Evolutionary conservation across 306 rosid species (phyloP), one percentile per base, ranked within the genome.

Genomic region (Cicer chorassanicum): DNA sequence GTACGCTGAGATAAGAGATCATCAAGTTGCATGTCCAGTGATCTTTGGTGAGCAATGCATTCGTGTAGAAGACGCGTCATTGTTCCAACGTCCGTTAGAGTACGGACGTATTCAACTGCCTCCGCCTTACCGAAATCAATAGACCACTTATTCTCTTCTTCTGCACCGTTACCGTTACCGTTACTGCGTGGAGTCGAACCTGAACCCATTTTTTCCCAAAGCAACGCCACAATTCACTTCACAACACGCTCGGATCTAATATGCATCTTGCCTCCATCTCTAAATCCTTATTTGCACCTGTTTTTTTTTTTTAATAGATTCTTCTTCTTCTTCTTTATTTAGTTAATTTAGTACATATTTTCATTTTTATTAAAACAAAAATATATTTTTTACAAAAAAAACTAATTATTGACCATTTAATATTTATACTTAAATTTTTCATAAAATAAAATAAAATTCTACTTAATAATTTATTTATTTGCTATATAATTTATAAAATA

Each of bases 1-100:
- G 88, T 56, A 54, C 91, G 97, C 46, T 87, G 98, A 4, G 94
- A 87, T 46, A 93, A 85, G 75, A 93, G 89, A 44, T 50, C 68
- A 61, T 93, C 97, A 6, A 89, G 96, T 40, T 89, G 85, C 24
- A 82, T 77, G 68, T 93, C 97, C 16, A 84, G 71, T 1, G 85
- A 76, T 36, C 87, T 48, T 61, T 84, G 87, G 46, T 84, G 79
- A 6, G 87, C 87, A 13, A 81, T 84, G 76, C 87, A 84, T 19
- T 84, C 85, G 21, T 81, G 87, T 0, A 84, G 85, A 1, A 81
- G 80, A 5, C 87, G 78, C 42, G 85, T 84, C 75, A 84, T 84
- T 3, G 85, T 75, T 3, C 87, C 87, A 0, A 84, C 84, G 63
- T 84, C 87, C 6, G 85, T 84, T 19, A 84, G 82, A 0, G 84